A percentile compares a stretch with the other conserved stretches of the same genome.
These are phyloP conservation scores for Rostrohypoxylon terebratum DNA, from an alignment of 495 filamentous ascomycete species.

Conservation along the genomic window DNA sequence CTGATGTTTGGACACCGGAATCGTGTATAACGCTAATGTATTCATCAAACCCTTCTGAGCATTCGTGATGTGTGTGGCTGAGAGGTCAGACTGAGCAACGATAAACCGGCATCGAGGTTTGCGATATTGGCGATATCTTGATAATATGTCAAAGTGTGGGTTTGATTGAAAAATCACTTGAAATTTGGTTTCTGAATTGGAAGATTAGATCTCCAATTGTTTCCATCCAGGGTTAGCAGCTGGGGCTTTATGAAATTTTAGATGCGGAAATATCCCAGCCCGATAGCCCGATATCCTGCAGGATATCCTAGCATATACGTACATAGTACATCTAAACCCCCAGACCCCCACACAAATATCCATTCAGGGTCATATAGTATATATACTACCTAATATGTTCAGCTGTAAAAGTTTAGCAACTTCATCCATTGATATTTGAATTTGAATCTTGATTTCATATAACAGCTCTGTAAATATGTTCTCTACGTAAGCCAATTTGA, in stretches of 20 bases:
- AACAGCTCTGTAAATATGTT: too few relatives aligned
- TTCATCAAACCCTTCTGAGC: background rate
- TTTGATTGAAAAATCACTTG: too few relatives aligned
- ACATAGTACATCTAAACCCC: background rate
- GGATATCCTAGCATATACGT: background rate
- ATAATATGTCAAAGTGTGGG: too few relatives aligned
- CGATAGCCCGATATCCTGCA: too few relatives aligned
- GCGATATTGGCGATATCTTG: background rate
- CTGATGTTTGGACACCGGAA: background rate
- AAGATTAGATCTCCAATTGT: background rate
- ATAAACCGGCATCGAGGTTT: background rate
- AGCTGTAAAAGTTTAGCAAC: background rate
- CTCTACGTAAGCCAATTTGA: too few relatives aligned
- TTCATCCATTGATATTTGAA: too few relatives aligned
- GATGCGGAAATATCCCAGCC: background rate
- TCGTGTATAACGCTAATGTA: background rate
- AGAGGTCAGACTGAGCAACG: background rate
- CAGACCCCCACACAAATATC: background rate
- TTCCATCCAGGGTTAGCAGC: background rate
- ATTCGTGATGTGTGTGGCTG: background rate
- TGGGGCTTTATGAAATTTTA: background rate
- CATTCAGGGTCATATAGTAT: background rate
- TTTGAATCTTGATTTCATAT: background rate
- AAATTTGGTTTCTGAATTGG: background rate
- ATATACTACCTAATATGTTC: too few relatives aligned